Base-by-base conservation (phyloP, 1,139 yeast genomes). In the Lizanozyma gosingica region DNA sequence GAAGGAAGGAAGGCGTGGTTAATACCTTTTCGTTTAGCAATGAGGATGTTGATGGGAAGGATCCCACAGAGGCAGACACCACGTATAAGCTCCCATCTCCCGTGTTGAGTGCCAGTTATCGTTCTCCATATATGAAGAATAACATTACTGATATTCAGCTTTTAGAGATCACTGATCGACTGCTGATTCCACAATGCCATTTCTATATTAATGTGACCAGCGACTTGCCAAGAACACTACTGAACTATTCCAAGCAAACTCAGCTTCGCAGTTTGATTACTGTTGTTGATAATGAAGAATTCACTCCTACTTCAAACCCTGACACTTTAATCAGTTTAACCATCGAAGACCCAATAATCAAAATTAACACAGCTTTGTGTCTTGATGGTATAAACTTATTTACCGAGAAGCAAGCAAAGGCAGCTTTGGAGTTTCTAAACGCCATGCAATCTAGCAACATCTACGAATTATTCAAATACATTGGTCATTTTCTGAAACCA, bases 211-310 rank as follows among this genome's bases (percentile, higher is more conserved):
- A 55, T 42, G 61, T 69, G 9, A 56, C 66, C 14, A 51, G 56
- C 15, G 56, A 57, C 17, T 47, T 66, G 8, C 51, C 58, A 2
- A 39, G 49, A 3, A 40, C 51, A 3, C 44, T 49, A 29, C 42
- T 41, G 33, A 38, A 47, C 3, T 45, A 54, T 17, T 59, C 63
- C 1, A 43, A 46, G 4, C 44, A 44, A 3, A 45, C 55, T 16
- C 51, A 52, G 33, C 53, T 55, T 37, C 57, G 58, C 37, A 55
- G 65, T 4, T 44, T 66, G 11, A 45, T 66, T 17, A 63, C 66
- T 1, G 52, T 70, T 0, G 57, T 70, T n/a, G 76, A 71, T 45
- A 70, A 68, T 45, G 39, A 48, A 3, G 71, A 66, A 40, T 68
- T 55, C 40, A 54, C 73, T 1, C 73, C 73, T 0, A 40, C 50